Percentiles rank a stretch among this genome's conserved stretches.
Evolutionary conservation across 352 stramenopile species (phyloP).

Genomic region (Phytophthora pistaciae): DNA sequence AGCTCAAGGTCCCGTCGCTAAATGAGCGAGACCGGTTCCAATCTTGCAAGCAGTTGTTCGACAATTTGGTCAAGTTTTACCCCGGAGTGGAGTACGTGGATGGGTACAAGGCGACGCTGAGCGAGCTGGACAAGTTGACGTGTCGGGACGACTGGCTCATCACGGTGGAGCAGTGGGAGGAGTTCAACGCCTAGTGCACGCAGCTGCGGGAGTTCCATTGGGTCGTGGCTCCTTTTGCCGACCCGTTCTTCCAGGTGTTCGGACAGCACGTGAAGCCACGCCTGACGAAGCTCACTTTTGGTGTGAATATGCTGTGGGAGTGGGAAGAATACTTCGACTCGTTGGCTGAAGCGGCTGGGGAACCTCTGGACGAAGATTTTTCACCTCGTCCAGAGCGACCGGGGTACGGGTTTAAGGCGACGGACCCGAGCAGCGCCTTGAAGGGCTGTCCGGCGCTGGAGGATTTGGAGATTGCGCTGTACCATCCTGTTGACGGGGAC

Average conservation of each 20-base stretch:
- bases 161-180: conserved; percentile 38
- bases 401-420: conserved; percentile 37
- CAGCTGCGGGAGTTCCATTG: conserved; percentile 50
- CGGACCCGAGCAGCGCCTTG: conserved; percentile 34
- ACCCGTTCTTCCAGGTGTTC: conserved; percentile 52
- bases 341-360: conserved; percentile 21
- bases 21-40: conserved; percentile 23
- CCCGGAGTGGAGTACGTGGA: conserved; percentile 44
- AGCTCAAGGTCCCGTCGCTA: conserved; percentile 38
- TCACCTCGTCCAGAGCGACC: conserved; percentile 19
- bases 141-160: conserved; percentile 42
- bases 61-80: conserved; percentile 42
- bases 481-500: conserved; percentile 41
- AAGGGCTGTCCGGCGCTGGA: conserved; percentile 48
- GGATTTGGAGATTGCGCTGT: conserved; percentile 45
- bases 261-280: conserved; percentile 43
- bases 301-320: conserved; percentile 51
- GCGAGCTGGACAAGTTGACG: conserved; percentile 43
- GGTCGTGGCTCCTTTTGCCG: conserved; percentile 46
- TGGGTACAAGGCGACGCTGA: conserved; percentile 44
- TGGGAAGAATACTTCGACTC: conserved; percentile 46
- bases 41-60: conserved; percentile 28
- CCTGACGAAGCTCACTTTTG: conserved; percentile 42
- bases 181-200: conserved; percentile 44
- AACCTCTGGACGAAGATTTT: background rate